These are phyloP conservation scores for Fusarium nodosum DNA, from an alignment of 2,329 filamentous ascomycete genomes.

Conservation along the genomic window DNA sequence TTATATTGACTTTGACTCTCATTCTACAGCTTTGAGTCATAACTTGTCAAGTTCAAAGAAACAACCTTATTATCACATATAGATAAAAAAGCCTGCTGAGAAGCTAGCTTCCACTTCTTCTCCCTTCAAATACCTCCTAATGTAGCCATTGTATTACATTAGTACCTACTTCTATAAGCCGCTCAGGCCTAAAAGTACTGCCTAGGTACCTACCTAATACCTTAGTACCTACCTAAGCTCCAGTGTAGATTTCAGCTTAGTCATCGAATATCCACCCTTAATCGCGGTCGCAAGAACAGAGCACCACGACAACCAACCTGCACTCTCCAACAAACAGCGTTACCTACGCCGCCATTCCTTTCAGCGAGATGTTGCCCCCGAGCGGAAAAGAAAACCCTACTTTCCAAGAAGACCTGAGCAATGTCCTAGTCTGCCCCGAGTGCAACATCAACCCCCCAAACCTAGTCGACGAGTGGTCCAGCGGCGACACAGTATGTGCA, in stretches of 20 bases:
- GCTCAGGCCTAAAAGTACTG: not conserved
- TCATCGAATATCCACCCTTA: not conserved
- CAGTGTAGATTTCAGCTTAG: not conserved
- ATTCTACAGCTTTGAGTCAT: too few relatives aligned
- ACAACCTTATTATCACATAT: too few relatives aligned
- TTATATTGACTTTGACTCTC: too few relatives aligned
- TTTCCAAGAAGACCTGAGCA: slow-evolving; percentile 88
- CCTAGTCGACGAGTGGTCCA: slow-evolving; percentile 91
- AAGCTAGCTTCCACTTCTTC: too few relatives aligned
- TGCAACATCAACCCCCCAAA: slow-evolving; percentile 94
- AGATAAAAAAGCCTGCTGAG: too few relatives aligned
- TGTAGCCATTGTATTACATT: not conserved
- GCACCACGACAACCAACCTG: slow-evolving; percentile 47
- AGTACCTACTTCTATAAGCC: not conserved
- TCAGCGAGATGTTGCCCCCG: slow-evolving; percentile 58
- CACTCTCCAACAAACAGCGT: slow-evolving; percentile 3
- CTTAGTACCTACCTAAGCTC: not conserved
- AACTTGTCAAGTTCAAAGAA: too few relatives aligned
- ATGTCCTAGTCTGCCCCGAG: slow-evolving; percentile 87
- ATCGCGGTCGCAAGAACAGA: slow-evolving; percentile 4
- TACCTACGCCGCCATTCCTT: not conserved
- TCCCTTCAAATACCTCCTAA: not conserved
- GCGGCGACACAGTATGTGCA: slow-evolving; percentile 91
- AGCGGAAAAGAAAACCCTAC: slow-evolving; percentile 53
- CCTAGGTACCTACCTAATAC: too few relatives aligned